Conservation (phyloP, 305 asterid species). For the Striga hermonthica region DNA sequence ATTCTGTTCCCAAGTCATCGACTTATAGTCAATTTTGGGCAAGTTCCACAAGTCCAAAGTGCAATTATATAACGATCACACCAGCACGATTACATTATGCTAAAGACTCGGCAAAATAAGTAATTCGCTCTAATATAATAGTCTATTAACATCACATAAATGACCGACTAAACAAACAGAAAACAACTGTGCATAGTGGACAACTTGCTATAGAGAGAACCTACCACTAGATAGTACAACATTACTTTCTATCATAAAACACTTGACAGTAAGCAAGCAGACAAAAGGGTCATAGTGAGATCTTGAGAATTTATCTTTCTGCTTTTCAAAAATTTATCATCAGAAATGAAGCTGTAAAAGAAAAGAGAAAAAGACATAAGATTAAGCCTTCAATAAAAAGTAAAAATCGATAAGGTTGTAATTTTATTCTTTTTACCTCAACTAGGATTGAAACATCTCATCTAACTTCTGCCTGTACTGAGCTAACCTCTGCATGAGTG, state of each 20-base stretch:
- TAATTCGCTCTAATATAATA: too few relatives aligned
- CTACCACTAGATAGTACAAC: conserved; percentile 29
- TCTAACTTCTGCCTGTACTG: conserved; percentile 85
- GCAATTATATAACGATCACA: too few relatives aligned
- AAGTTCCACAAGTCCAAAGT: too few relatives aligned
- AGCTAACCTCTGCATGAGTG: conserved; percentile 66
- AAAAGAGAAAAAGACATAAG: background rate
- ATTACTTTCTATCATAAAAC: conserved; percentile 21
- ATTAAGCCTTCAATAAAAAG: background rate
- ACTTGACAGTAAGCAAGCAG: conserved; percentile 17
- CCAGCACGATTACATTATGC: too few relatives aligned
- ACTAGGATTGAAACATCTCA: conserved; percentile 47
- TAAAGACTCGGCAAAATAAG: too few relatives aligned
- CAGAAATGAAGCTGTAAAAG: conserved; percentile 21
- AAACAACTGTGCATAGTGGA: conserved; percentile 1
- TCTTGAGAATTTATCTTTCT: background rate
- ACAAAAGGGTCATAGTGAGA: background rate
- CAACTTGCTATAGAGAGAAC: conserved; percentile 4
- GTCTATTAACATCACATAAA: too few relatives aligned
- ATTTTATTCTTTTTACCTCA: conserved; percentile 16
- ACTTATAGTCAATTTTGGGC: too few relatives aligned
- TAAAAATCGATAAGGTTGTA: background rate
- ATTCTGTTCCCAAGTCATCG: too few relatives aligned
- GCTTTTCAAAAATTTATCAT: conserved; percentile 5
- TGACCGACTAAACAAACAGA: too few relatives aligned